Evolutionary conservation across 257 asterid species (phyloP), one percentile per base, ranked within the genome.

Genomic region (Nicotiana benthamiana): DNA sequence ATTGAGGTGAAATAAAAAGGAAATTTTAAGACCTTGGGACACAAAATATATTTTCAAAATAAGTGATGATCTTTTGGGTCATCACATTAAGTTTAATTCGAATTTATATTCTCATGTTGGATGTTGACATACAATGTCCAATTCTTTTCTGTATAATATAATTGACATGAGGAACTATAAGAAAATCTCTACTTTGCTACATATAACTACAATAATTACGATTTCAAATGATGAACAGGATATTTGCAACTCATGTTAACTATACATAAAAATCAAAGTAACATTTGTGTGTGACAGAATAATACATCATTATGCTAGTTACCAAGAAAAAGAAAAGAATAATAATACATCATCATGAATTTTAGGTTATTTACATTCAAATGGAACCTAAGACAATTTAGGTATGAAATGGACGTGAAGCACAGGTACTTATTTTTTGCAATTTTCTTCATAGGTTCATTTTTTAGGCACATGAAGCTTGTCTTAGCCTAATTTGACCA

Each of bases 391-490:
- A 24, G 60, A 72, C 36, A 72, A 24, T 20, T 72, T 48, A 46
- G 78, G 78, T 72, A 72, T 46, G 27, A 72, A 22, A 46, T 72
- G 60, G 40, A 68, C 22, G 26, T 43, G 40, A 48, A 46, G 16
- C 22, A 72, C 16, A 72, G 78, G 7, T 72, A 72, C 78, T 13
- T 46, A 3, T 34, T 72, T 46, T 46, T 72, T 48, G 78, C 60
- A 12, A 43, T 17, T 70, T 70, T 8, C 7, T 46, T 15, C 36
- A 24, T 72, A 72, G 78, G 78, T 46, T 72, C 27, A 46, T 72
- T 72, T 72, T 61, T 72, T 72, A 72, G 78, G 61, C 78, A 72
- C 60, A 72, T 46, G 78, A 72, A 72, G 78, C 60, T 46, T 72
- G 60, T 72, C 78, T 24, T 24, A 22, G 7, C 30, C 60, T 46